These are phyloP conservation scores for Colletotrichum somersetense DNA, from an alignment of 2,329 filamentous ascomycete species.

Conservation along the genomic window DNA sequence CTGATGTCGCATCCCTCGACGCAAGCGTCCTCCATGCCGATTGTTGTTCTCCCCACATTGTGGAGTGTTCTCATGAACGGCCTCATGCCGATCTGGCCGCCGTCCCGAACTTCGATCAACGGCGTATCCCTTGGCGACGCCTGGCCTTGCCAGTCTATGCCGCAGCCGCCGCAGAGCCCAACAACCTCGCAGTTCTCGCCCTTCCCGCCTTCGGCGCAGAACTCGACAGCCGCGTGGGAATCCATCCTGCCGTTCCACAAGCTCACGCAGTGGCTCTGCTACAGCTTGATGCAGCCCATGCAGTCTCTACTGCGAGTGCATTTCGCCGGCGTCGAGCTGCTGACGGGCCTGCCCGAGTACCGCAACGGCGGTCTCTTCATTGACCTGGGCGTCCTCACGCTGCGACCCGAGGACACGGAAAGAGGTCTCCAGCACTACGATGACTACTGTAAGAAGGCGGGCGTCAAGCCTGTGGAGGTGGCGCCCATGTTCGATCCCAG, in stretches of 20 bases:
- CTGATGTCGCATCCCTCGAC: conserved; percentile 93
- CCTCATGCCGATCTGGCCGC: conserved; percentile 88
- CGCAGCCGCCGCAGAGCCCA: conserved; percentile 58
- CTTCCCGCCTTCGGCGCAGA: conserved; percentile 61
- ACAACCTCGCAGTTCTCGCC: conserved; percentile 65
- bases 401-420: conserved; percentile 61
- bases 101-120: conserved; percentile 87
- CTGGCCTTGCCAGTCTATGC: conserved; percentile 90
- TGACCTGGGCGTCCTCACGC: conserved; percentile 65
- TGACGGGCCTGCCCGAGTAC: conserved; percentile 79
- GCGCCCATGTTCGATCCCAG: conserved; percentile 65
- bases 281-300: conserved; percentile 78
- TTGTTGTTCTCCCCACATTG: conserved; percentile 86
- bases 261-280: conserved; percentile 79
- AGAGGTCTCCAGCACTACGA: conserved; percentile 60
- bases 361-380: conserved; percentile 79
- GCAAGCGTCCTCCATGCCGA: conserved; percentile 87
- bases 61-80: conserved; percentile 94
- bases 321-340: conserved; percentile 65
- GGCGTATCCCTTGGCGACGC: conserved; percentile 91
- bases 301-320: conserved; percentile 63
- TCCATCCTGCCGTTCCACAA: conserved; percentile 72
- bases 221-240: conserved; percentile 73
- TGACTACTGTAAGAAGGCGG: conserved; percentile 78
- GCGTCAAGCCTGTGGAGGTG: conserved; percentile 67